A percentile compares a stretch with the other conserved stretches of the same genome.
Conservation (phyloP, 805 yeast species). For the Candida corydali region DNA sequence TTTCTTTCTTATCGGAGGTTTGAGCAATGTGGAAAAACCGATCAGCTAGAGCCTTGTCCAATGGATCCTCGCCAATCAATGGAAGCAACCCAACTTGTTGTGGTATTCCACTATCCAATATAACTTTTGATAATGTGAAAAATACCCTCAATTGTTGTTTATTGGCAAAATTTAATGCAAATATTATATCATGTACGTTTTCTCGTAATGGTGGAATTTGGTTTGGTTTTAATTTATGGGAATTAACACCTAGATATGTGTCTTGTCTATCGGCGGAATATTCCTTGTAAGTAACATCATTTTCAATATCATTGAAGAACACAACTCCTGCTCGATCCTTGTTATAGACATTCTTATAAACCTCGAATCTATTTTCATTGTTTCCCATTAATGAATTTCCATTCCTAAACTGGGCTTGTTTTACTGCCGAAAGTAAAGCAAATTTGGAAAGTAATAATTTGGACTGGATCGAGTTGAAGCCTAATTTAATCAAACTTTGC, state of each 20-base stretch:
- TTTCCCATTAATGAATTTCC: slow-evolving; percentile 29
- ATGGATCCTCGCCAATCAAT: slow-evolving; percentile 26
- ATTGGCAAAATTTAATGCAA: slow-evolving; percentile 60
- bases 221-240: slow-evolving; percentile 38
- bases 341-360: slow-evolving; percentile 23
- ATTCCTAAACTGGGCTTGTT: slow-evolving; percentile 28
- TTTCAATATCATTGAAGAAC: slow-evolving; percentile 75
- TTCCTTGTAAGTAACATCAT: slow-evolving; percentile 49
- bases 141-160: slow-evolving; percentile 48
- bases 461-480: slow-evolving; percentile 29
- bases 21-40: slow-evolving; percentile 31
- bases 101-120: slow-evolving; percentile 58
- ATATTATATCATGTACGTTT: slow-evolving; percentile 71
- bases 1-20: slow-evolving; percentile 27
- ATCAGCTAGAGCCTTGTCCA: slow-evolving; percentile 26
- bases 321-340: slow-evolving; percentile 38
- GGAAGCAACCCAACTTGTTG: slow-evolving; percentile 87
- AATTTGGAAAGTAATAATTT: slow-evolving; percentile 31
- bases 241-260: slow-evolving; percentile 34
- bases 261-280: slow-evolving; percentile 40
- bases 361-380: slow-evolving; percentile 31
- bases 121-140: slow-evolving; percentile 44
- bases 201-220: slow-evolving; percentile 67
- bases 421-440: slow-evolving; percentile 38
- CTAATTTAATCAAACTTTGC: slow-evolving; percentile 21